These are phyloP conservation scores for Phytophthora crassamura DNA, from an alignment of 352 stramenopile species.

Conservation along the genomic window DNA sequence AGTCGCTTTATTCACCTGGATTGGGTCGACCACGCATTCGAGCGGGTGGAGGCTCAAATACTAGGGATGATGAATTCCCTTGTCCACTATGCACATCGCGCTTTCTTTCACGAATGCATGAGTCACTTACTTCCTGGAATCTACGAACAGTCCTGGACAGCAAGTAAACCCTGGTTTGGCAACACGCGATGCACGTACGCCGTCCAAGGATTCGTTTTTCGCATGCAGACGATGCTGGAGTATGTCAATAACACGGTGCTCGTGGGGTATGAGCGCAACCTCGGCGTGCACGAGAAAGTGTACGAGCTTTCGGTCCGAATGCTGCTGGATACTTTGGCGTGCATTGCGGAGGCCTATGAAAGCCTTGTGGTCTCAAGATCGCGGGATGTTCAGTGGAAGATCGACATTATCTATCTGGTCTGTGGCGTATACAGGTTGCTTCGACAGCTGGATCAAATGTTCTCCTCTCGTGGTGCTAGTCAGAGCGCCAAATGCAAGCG, in stretches of 20 bases:
- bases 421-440: constrained; percentile 61
- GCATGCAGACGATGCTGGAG: constrained; percentile 58
- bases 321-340: constrained; percentile 54
- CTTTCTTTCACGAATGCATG: constrained; percentile 69
- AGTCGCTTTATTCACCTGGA: constrained; percentile 55
- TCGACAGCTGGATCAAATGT: constrained; percentile 58
- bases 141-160: constrained; percentile 62
- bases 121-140: constrained; percentile 54
- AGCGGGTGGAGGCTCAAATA: constrained; percentile 63
- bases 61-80: constrained; percentile 59
- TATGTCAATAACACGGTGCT: constrained; percentile 45
- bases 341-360: constrained; percentile 58
- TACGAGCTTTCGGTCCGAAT: constrained; percentile 59
- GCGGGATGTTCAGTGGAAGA: constrained; percentile 68
- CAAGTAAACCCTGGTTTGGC: constrained; percentile 65
- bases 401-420: constrained; percentile 76
- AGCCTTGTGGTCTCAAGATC: constrained; percentile 51
- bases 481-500: constrained; percentile 36
- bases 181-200: constrained; percentile 67
- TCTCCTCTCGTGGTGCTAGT: constrained; percentile 35
- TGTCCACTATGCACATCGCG: constrained; percentile 56
- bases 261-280: constrained; percentile 52
- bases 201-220: constrained; percentile 62
- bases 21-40: constrained; percentile 70
- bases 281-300: constrained; percentile 73